Evolutionary conservation across 192 early-diverging fungal genomes (phyloP), one percentile per base, ranked within the genome.

Genomic region (Mycoemilia scoparia): DNA sequence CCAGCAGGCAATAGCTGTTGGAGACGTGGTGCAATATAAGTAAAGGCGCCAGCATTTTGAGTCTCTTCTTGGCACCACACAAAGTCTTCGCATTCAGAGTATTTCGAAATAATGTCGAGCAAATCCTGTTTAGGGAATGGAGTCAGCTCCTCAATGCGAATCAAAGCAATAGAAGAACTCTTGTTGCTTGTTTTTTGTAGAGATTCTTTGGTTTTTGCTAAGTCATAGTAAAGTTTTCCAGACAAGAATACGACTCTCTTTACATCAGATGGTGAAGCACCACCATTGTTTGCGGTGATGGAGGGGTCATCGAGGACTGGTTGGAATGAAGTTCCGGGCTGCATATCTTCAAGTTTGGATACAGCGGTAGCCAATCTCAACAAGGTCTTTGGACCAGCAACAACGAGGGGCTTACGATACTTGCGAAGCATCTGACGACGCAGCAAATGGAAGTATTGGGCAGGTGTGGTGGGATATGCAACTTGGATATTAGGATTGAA

Each of bases 401-500:
- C 73, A 18, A 96, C 76, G 44, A 96, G 61, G n/a, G 89, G 92
- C 60, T 93, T 89, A 41, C 92, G 77, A 65, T 78, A 96, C 48
- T 75, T 66, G 32, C 85, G 77, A 20, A 58, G 46, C 76, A 90
- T 79, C 63, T 96, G 91, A 24, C 92, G 73, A 23, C 92, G 71
- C n/a, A 96, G 58, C 24, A 86, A 60, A 52, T 96, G 92, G 70
- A 93, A 96, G 53, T 86, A 87, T 51, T 96, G 88, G 1, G 87
- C 87, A 0, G 91, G 91, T 2, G 80, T 85, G 10, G 88, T 92
- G n/a, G 81, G 82, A 29, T 86, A 77, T 2, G 74, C 84, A 10
- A 96, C 73, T 42, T 88, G 86, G 81, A 91, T 82, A 54, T 96
- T 96, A 21, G 82, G 76, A 58, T 90, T 84, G 35, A 66, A 70